Evolutionary conservation across 768 basidiomycete genomes (phyloP), one percentile per base, ranked within the genome.

Genomic region (Boletus fagicola): DNA sequence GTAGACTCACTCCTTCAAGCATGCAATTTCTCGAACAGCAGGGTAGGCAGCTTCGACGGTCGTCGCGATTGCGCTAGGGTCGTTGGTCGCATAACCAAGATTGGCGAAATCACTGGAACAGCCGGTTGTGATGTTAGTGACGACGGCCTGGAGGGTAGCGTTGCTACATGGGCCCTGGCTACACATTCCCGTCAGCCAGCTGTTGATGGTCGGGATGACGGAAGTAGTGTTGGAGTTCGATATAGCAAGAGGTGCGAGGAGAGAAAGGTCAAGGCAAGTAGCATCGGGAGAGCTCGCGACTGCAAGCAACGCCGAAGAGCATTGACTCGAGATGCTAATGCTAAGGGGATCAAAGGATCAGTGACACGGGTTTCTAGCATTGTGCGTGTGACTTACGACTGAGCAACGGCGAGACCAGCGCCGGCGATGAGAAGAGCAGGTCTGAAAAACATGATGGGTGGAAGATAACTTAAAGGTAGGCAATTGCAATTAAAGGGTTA

Each of bases 121-220:
- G 30, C 83, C 83, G 5, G 67, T 62, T 0, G 83, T 83, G 47
- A 87, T 51, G 62, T 83, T 84, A 31, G 74, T 64, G 9, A 84
- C 80, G 45, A 89, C 75, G 2, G 74, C 64, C 20, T 84, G 70
- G 11, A 92, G 75, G 0, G 86, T 84, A 20, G 71, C 72, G 58
- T 90, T 87, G 62, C 75, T 80, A 68, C 88, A 90, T 10, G 81
- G 68, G 4, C 72, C 72, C 46, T 74, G 72, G 18, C 76, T 61
- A 67, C 88, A 89, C 51, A 87, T 38, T 47, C 79, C 80, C 0
- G 71, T 76, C 48, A 89, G 70, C 89, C 89, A 92, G 40, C 51
- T 77, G 70, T 86, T 74, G 54, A 90, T 62, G 13, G 83, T 71
- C 2, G 69, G 60, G 35, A 79, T 64, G 51, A 79, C 40, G 0